These are phyloP conservation scores for Paramecium primaurelia DNA, from an alignment of 73 alveolate species.

Conservation along the genomic window DNA sequence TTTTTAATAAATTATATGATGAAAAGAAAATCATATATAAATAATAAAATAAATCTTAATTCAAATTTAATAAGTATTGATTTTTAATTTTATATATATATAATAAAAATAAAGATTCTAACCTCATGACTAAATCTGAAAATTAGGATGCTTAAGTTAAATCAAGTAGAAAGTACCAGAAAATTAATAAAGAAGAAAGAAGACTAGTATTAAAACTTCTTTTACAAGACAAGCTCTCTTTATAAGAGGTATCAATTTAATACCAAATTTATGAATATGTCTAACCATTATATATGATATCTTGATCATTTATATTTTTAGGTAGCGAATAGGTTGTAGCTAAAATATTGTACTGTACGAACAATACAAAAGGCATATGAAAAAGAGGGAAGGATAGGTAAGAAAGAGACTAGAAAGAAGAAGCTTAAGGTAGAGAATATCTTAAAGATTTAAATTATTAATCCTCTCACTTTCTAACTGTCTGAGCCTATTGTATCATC, in stretches of 20 bases:
- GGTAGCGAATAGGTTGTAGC: constrained; percentile 16
- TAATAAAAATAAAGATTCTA: not conserved
- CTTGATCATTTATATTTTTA: not conserved
- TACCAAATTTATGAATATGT: not conserved
- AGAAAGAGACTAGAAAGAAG: constrained; percentile 31
- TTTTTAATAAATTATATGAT: not conserved
- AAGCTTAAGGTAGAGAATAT: constrained; percentile 36
- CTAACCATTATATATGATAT: not conserved
- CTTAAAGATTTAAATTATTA: not conserved
- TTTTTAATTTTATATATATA: not conserved
- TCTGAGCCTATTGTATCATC: constrained; percentile 8
- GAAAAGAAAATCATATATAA: not conserved
- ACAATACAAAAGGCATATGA: constrained; percentile 32
- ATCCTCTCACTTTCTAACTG: not conserved
- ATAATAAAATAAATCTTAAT: not conserved
- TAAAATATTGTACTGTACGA: constrained; percentile 39
- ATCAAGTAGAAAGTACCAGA: not conserved
- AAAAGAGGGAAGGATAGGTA: constrained; percentile 37
- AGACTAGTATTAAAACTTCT: not conserved
- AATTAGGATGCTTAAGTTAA: not conserved
- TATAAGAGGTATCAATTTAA: constrained; percentile 19
- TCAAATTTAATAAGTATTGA: not conserved
- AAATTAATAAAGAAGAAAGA: constrained; percentile 31
- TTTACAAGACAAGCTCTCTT: not conserved
- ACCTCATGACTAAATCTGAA: constrained; percentile 1